A percentile compares a stretch with the other conserved stretches of the same genome.
These are phyloP conservation scores for Cytospora piceicola DNA, from an alignment of 2,329 filamentous ascomycete genomes.

Conservation along the genomic window DNA sequence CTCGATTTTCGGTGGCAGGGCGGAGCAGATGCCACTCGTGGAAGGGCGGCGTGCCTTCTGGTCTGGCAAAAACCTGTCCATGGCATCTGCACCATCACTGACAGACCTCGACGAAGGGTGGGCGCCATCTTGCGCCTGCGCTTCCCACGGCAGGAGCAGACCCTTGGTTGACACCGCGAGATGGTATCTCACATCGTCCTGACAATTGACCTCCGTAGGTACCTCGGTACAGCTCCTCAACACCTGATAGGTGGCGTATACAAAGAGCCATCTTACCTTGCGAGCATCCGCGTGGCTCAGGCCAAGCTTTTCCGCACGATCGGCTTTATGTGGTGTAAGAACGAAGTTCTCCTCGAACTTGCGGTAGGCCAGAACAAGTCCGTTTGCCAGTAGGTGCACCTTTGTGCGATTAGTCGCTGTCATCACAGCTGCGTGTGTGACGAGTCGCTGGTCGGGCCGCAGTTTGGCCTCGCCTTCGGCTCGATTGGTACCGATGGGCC, in stretches of 20 bases:
- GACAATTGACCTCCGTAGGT: conserved; percentile 64
- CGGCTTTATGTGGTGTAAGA: conserved; percentile 53
- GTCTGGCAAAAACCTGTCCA: conserved; percentile 38
- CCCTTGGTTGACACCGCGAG: conserved; percentile 48
- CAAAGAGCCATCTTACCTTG: conserved; percentile 77
- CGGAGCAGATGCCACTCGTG: conserved; percentile 8
- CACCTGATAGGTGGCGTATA: conserved; percentile 76
- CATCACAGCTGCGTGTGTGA: conserved; percentile 57
- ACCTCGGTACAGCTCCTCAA: conserved; percentile 65
- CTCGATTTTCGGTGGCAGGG: neutral
- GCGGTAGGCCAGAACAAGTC: conserved; percentile 69
- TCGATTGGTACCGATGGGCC: conserved; percentile 40
- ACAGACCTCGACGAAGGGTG: neutral
- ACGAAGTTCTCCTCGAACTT: conserved; percentile 68
- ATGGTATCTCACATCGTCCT: conserved; percentile 60
- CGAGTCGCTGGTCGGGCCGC: conserved; percentile 52
- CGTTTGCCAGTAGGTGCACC: conserved; percentile 46
- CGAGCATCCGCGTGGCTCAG: conserved; percentile 68
- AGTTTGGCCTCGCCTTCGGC: conserved; percentile 42
- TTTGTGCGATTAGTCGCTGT: conserved; percentile 53
- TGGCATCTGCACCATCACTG: neutral
- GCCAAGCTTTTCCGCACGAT: conserved; percentile 56
- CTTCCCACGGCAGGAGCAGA: conserved; percentile 54
- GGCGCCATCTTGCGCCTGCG: conserved; percentile 29
- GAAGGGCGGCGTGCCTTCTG: conserved; percentile 34